Percentiles rank a stretch among this genome's conserved stretches.
phyloP scores from a whole-genome alignment of 1,284 basidiomycete species.

The Ceratobasidium papillatum region DNA sequence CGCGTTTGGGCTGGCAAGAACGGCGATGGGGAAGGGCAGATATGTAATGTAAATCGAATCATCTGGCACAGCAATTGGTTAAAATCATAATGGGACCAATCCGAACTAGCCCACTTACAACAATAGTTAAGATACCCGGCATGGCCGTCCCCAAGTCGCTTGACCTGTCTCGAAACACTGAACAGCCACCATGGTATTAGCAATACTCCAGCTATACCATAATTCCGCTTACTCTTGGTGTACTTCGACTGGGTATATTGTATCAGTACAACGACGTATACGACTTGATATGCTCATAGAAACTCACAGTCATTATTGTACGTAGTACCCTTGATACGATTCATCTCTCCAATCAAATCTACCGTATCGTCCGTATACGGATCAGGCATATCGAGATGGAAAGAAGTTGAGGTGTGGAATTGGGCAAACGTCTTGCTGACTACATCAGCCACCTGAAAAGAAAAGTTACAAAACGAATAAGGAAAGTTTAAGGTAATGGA shows the following conservation, averaged over 20 bases:
- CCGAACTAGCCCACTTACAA: constrained; percentile 1
- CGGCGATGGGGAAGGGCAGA: constrained; percentile 63
- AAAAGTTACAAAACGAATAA: too few species aligned
- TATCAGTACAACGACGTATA: too few species aligned
- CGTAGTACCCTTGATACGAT: constrained; percentile 57
- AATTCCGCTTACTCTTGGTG: constrained; percentile 34
- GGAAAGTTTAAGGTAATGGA: too few species aligned
- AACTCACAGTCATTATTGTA: constrained; percentile 62
- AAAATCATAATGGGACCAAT: background rate
- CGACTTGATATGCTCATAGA: background rate
- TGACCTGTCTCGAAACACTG: constrained; percentile 58
- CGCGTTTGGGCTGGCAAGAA: constrained; percentile 59
- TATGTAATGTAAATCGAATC: constrained; percentile 54
- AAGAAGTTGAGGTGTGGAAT: constrained; percentile 68
- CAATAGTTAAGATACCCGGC: constrained; percentile 61
- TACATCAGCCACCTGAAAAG: constrained; percentile 61
- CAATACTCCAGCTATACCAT: background rate
- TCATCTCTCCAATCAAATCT: constrained; percentile 61
- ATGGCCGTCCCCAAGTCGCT: constrained; percentile 66
- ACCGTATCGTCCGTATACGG: constrained; percentile 65
- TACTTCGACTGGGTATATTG: constrained; percentile 33
- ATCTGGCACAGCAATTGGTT: constrained; percentile 9
- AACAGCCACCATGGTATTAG: background rate
- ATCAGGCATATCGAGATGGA: constrained; percentile 62
- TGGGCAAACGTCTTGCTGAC: constrained; percentile 63